Evolutionary conservation across 1,284 basidiomycete genomes (phyloP).

Genomic region (Porodaedalea pini): DNA sequence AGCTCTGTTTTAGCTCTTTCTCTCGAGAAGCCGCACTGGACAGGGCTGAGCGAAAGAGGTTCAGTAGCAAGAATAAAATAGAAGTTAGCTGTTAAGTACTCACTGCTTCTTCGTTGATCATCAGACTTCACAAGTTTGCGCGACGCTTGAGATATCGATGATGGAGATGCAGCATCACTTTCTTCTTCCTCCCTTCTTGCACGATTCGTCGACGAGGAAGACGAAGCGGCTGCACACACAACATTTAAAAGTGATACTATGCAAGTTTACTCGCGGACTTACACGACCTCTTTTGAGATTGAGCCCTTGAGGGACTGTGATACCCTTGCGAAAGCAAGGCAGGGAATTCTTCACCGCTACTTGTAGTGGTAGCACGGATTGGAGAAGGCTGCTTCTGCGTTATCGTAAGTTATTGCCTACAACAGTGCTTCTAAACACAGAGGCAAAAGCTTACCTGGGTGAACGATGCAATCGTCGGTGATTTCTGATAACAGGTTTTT

Average conservation of each 20-base stretch:
- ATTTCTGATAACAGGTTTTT: neutral
- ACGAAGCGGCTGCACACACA: neutral
- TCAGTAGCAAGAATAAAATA: neutral
- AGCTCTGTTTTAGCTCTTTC: neutral
- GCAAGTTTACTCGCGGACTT: neutral
- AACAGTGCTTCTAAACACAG: neutral
- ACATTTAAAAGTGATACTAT: neutral
- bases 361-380: neutral
- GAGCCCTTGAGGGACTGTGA: too few species aligned
- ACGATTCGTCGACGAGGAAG: neutral
- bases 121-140: neutral
- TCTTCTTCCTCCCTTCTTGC: neutral
- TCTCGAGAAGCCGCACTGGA: neutral
- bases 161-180: neutral
- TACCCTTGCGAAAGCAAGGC: neutral
- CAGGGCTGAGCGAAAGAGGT: neutral
- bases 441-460: neutral
- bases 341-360: constrained; percentile 1
- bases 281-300: neutral
- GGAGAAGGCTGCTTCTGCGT: neutral
- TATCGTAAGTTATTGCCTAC: neutral
- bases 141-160: neutral
- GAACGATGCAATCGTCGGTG: neutral
- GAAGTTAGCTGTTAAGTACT: neutral
- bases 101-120: neutral